Percentiles rank a stretch among this genome's conserved stretches.
These are phyloP conservation scores for Coemansia sp. DNA, from an alignment of 192 early-diverging fungal genomes.

Conservation along the genomic window DNA sequence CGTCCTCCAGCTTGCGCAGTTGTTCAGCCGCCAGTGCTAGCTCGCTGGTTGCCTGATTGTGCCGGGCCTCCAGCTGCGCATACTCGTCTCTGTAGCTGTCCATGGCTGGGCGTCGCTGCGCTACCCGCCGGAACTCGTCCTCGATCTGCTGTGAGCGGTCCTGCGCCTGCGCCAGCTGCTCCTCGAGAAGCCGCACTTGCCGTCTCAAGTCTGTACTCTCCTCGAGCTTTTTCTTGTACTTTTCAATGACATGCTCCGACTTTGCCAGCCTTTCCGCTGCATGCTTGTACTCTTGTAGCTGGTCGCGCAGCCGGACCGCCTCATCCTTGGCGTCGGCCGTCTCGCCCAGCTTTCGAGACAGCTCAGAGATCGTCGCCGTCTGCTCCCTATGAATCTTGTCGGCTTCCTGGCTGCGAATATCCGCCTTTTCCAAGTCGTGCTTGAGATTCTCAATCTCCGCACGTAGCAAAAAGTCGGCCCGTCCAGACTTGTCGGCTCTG, in stretches of 20 bases:
- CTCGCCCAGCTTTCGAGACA: slow-evolving; percentile 67
- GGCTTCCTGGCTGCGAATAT: slow-evolving; percentile 71
- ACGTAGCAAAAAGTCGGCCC: slow-evolving; percentile 81
- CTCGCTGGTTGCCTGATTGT: slow-evolving; percentile 67
- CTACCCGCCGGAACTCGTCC: slow-evolving; percentile 86
- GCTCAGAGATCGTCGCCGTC: slow-evolving; percentile 63
- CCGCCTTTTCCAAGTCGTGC: slow-evolving; percentile 82
- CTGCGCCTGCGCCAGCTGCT: slow-evolving; percentile 71
- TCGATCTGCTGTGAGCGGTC: slow-evolving; percentile 79
- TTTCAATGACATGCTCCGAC: slow-evolving; percentile 93
- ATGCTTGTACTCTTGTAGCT: slow-evolving; percentile 91
- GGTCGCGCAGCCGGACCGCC: slow-evolving; percentile 75
- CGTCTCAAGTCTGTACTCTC: slow-evolving; percentile 81
- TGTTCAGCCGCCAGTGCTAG: slow-evolving; percentile 77
- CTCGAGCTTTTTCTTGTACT: slow-evolving; percentile 95
- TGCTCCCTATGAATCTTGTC: slow-evolving; percentile 69
- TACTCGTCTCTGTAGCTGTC: slow-evolving; percentile 89
- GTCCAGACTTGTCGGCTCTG: slow-evolving; percentile 73
- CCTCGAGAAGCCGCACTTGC: slow-evolving; percentile 78
- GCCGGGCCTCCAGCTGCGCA: slow-evolving; percentile 72
- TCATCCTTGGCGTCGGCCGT: slow-evolving; percentile 72
- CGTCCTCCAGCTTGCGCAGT: slow-evolving; percentile 62
- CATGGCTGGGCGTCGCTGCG: slow-evolving; percentile 78
- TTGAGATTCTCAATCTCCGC: slow-evolving; percentile 88
- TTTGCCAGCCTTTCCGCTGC: slow-evolving; percentile 91